Evolutionary conservation across 768 basidiomycete genomes (phyloP).

Genomic region (Phlegmacium glaucopus): DNA sequence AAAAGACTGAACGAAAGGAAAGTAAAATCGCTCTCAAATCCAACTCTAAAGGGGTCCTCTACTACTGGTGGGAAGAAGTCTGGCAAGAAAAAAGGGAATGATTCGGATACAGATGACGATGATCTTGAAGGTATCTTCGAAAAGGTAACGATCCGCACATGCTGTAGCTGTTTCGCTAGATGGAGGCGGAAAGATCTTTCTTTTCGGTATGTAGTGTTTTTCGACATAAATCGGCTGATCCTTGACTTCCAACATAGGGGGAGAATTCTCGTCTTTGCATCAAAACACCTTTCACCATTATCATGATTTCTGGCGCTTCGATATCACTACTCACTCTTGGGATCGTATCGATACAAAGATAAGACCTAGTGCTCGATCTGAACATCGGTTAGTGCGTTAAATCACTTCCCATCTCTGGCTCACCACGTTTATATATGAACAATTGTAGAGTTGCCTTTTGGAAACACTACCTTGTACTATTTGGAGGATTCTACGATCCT

Average conservation of each 20-base stretch:
- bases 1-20: neutral
- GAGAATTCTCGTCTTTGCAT: conserved; percentile 81
- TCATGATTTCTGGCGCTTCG: conserved; percentile 87
- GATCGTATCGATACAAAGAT: no score
- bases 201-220: conserved; percentile 53
- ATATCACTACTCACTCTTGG: conserved; percentile 76
- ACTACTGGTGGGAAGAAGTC: conserved; percentile 8
- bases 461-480: conserved; percentile 85
- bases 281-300: conserved; percentile 89
- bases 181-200: conserved; percentile 83
- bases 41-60: neutral
- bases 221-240: neutral
- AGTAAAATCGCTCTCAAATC: neutral
- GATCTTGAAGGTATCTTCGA: conserved; percentile 82
- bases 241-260: conserved; percentile 40
- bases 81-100: conserved; percentile 24
- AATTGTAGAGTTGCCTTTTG: conserved; percentile 73
- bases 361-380: conserved; percentile 79
- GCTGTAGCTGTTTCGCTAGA: conserved; percentile 70
- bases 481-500: conserved; percentile 90
- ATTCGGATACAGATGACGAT: conserved; percentile 63
- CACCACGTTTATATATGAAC: neutral
- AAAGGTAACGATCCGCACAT: conserved; percentile 74
- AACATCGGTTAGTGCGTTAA: conserved; percentile 57
- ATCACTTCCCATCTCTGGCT: neutral